Base-by-base conservation (phyloP, 306 rosid species). In the Begonia loranthoides region DNA sequence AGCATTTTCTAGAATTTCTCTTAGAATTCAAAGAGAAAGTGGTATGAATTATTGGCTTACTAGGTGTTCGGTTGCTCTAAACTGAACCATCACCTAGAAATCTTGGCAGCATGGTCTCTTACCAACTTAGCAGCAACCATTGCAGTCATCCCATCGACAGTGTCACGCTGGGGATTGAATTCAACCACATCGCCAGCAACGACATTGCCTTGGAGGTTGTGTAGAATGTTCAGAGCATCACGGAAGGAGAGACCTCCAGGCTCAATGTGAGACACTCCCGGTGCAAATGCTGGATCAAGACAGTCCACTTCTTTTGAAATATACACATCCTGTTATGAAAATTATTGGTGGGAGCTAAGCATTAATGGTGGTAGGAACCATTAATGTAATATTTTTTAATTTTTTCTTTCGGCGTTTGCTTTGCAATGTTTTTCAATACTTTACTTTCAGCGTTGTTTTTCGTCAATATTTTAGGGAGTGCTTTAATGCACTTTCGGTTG, bases 101-200 rank as follows among this genome's bases (percentile, higher is more conserved):
- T 86, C 80, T 90, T 86, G 0, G 95, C 99, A 19, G 93, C 40
- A 64, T 86, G 41, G 64, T 90, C 99, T 74, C 94, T 80, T 45
- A 86, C 99, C 61, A 90, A 62, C 77, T 90, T 90, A 6, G 99
- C 99, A 50, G 94, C 96, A 57, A 90, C 99, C 99, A 90, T 90
- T 41, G 94, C 99, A 19, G 99, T 90, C 99, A 90, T 86, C 62
- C 95, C 99, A 24, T 80, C 95, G 5, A 83, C 94, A 1, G 94
- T 90, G 45, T 90, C 99, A 0, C 99, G 94, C 55, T 86, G 99
- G 1, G 99, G 99, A 65, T 90, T 90, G 55, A 86, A 75, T 49
- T 90, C 99, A 1, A 83, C 99, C 11, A 90, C 94, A 13, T 90
- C 99, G 9, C 79, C 99, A 1, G 74, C 96, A 54, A 90, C 93